Percentiles rank a stretch among this genome's conserved stretches.
phyloP scores from a whole-genome alignment of 2,329 filamentous ascomycete genomes.

The Neoscytalidium dimidiatum region DNA sequence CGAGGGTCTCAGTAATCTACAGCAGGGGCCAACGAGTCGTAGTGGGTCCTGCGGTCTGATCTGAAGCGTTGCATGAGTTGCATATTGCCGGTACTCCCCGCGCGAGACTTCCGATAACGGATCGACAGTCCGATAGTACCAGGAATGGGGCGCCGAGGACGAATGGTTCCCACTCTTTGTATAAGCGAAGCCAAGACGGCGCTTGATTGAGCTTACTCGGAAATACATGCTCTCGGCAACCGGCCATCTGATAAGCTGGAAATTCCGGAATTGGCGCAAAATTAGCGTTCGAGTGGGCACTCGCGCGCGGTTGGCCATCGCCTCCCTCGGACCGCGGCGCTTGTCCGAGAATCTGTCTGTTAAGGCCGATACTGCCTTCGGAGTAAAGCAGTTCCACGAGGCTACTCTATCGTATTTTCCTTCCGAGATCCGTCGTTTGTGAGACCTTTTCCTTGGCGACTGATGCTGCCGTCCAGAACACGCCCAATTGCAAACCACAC shows the following conservation, averaged over 20 bases:
- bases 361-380: neutral
- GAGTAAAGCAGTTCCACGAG: no score
- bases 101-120: neutral
- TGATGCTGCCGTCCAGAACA: neutral
- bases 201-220: neutral
- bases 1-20: no score
- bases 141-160: neutral
- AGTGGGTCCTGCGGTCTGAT: neutral
- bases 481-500: neutral
- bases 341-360: neutral
- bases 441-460: neutral
- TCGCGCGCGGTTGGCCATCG: neutral
- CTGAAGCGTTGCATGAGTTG: neutral
- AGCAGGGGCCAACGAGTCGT: neutral
- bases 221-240: neutral
- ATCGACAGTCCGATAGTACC: no score
- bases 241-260: slow-evolving; percentile 1
- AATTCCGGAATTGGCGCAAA: neutral
- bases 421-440: no score
- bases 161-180: neutral
- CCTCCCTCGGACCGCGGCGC: neutral
- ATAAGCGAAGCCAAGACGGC: neutral
- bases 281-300: neutral
- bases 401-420: no score
- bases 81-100: no score